Evolutionary conservation across 2,329 filamentous ascomycete genomes (phyloP), one percentile per base, ranked within the genome.

Genomic region (Aspergillus texensis): DNA sequence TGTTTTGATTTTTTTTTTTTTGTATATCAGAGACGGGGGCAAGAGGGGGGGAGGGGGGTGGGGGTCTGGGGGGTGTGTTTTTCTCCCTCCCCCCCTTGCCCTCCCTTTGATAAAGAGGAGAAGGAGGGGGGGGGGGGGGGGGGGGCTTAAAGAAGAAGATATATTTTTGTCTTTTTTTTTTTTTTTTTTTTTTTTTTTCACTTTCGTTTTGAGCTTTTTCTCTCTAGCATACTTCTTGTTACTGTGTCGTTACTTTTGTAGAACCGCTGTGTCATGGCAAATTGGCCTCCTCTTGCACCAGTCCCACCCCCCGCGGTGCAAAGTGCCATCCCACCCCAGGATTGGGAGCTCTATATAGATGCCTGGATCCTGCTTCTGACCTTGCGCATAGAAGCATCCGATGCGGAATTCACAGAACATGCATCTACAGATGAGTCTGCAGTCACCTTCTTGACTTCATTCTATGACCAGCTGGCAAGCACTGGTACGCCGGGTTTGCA

Each of bases 301-400:
- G 93, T 95, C 71, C 94, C 94, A 21, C 85, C 89, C 65, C 80
- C 86, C 39, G 81, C 82, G 61, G 88, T 93, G 81, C 88, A 88
- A 72, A 85, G 86, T 68, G 85, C 85, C 68, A 85, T 97, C 64
- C 82, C 84, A 45, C 79, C 88, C 4, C 79, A 84, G 57, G 92
- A 97, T 78, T 97, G 93, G 93, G 84, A 90, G 67, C 83, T 86
- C 36, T 93, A 91, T 74, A 80, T 96, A 54, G 86, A 91, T 66
- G 89, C 92, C 41, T 97, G 93, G 93, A 80, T 88, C 21, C 81
- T 86, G 12, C 83, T 97, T 8, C 80, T 87, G 8, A 84, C 89
- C 59, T 84, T 88, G 3, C 86, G 93, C 66, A 77, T 95, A 34
- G 82, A 85, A 16, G 78, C 91, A 0, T 71, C 85, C 0, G 82